Base-by-base conservation (phyloP, 257 asterid genomes). In the Primulina eburnea region DNA sequence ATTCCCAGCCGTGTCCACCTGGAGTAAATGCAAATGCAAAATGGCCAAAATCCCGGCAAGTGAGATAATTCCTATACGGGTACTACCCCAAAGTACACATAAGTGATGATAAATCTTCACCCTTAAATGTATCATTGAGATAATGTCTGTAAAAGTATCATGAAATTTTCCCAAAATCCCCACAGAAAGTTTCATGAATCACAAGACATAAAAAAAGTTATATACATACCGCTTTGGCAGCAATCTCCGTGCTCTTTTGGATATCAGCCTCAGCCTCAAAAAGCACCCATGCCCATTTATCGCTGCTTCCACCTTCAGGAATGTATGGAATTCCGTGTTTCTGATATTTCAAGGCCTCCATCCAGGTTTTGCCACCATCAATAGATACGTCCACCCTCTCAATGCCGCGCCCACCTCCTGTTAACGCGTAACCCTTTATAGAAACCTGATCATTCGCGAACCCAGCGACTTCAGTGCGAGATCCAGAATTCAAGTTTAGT, bases 381-480 rank as follows among this genome's bases (percentile, higher is more conserved):
- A 85, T 62, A 72, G 97, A 93, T 75, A 90, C 52, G 65, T 93
- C 99, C 38, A 93, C 96, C 76, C 99, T 82, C 80, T 93, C 99
- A 35, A 93, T 90, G 78, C 99, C 99, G 38, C 97, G 87, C 4
- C 96, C 99, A 28, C 99, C 99, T 71, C 99, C 99, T 68, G 99
- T 85, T 57, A 82, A 88, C 2, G 99, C 99, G 26, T 93, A 93
- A 65, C 99, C 99, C 85, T 86, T 90, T 64, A 93, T 78, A 56
- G 72, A 81, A 69, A 93, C 40, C 99, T 93, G 89, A 74, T 57
- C 56, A 79, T 63, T 61, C 30, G 62, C 60, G 59, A 10, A 38
- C 50, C 50, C 33, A 4, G 33, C 33, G 5, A 30, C 33, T 30
- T 30, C 33, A 30, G 33, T 30, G 33, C 5, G 33, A 30, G 5